Evolutionary conservation across 805 yeast species (phyloP), one percentile per base, ranked within the genome.

Genomic region (Saturnispora hagleri): DNA sequence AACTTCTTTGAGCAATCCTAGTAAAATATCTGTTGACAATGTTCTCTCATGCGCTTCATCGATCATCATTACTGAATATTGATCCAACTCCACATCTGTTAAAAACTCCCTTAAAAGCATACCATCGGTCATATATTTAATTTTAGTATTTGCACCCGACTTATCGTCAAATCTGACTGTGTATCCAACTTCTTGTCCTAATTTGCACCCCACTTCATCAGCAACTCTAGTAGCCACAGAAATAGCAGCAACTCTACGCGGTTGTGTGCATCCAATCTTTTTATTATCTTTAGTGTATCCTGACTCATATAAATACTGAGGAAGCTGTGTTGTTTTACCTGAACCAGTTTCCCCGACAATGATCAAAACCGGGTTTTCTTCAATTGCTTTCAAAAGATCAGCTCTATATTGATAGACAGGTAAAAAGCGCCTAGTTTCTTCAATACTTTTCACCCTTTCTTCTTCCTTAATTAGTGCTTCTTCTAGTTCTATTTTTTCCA

Each of bases 31-130:
- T 0, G 98, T 91, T n/a, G 91, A 83, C 41, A 91, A 72, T 0
- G 98, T 93, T 53, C 99, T 75, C 65, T 93, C 99, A 64, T 93
- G 99, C 0, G 99, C 99, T 67, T 91, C 99, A 68, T 91, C 99
- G 46, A 91, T 83, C 85, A 91, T 89, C 51, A 91, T 73, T 1
- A 86, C 95, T 1, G 93, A 79, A 62, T 90, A 91, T 2, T 68
- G 70, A 1, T 74, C 67, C 41, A 90, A 67, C 43, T 79, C 79
- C 0, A 95, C 87, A 63, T 90, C 97, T 1, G 76, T 71, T 34
- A 90, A 68, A 57, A 88, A 84, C 67, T 93, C 99, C 53, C 97
- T 70, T 34, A 90, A 71, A 20, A 93, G 73, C 89, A 89, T 87
- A 75, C 99, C 99, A 66, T 93, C 99, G 0, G 99, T 93, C 79